Evolutionary conservation across 306 rosid species (phyloP).

Genomic region (Trichosanthes cucumerina): DNA sequence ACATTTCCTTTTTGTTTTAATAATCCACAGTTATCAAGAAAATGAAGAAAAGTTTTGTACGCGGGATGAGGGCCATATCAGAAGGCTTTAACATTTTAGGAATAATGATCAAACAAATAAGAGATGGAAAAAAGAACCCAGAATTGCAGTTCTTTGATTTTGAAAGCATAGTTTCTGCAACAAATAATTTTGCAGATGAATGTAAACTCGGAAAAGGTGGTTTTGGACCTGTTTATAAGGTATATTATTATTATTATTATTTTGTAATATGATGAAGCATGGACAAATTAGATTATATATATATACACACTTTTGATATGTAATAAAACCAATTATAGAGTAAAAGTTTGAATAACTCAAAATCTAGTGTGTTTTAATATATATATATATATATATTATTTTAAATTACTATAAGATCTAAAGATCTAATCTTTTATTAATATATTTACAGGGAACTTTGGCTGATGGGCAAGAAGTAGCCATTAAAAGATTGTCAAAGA

Average conservation of each 20-base stretch:
- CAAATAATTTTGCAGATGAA: not conserved
- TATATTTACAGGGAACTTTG: slow-evolving; percentile 20
- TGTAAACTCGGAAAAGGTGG: not conserved
- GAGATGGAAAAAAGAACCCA: not conserved
- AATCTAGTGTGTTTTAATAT: too few relatives aligned
- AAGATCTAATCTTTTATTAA: not conserved
- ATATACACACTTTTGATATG: too few relatives aligned
- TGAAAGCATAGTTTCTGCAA: not conserved
- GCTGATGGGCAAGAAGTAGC: slow-evolving; percentile 28
- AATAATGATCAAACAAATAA: not conserved
- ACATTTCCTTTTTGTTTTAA: not conserved
- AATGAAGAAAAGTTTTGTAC: not conserved
- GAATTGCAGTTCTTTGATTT: not conserved
- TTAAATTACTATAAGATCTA: too few relatives aligned
- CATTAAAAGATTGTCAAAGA: slow-evolving; percentile 29
- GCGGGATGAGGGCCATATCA: not conserved
- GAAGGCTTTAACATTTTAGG: not conserved
- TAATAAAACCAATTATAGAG: too few relatives aligned
- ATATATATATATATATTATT: too few relatives aligned
- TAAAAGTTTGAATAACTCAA: too few relatives aligned
- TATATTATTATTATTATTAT: not conserved
- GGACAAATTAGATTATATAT: not conserved
- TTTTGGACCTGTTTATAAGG: not conserved
- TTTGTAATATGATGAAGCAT: too few relatives aligned
- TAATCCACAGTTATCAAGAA: not conserved